Percentiles rank a stretch among this genome's conserved stretches.
phyloP scores from a whole-genome alignment of 306 rosid species.

The Senna siamea region DNA sequence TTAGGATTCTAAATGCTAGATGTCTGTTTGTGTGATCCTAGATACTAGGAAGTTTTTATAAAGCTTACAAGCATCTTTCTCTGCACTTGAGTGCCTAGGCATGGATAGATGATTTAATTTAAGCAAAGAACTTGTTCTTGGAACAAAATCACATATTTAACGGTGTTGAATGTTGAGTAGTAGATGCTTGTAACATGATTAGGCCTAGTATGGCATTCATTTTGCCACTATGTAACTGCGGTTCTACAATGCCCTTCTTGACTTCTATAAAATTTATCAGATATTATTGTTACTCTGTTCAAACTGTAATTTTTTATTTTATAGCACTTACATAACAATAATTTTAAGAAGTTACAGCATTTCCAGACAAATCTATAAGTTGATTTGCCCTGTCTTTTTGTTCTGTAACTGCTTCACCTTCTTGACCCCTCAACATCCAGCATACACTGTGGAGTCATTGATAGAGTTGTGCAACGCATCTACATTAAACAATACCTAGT shows the following conservation, averaged over 20 bases:
- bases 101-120: slow-evolving; percentile 22
- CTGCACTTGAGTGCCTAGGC: neutral
- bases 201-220: neutral
- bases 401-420: neutral
- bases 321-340: too few relatives aligned
- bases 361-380: too few relatives aligned
- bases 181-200: slow-evolving; percentile 15
- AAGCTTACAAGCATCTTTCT: slow-evolving; percentile 29
- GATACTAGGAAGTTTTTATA: slow-evolving; percentile 1
- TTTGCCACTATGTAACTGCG: neutral
- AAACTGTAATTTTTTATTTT: too few relatives aligned
- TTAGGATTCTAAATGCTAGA: slow-evolving; percentile 37
- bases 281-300: too few relatives aligned
- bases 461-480: too few relatives aligned
- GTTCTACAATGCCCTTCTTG: neutral
- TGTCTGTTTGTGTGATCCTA: slow-evolving; percentile 5
- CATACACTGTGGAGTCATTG: too few relatives aligned
- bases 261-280: too few relatives aligned
- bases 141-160: neutral
- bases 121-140: slow-evolving; percentile 14
- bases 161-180: neutral
- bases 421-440: neutral
- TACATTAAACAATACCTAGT: neutral
- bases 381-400: neutral
- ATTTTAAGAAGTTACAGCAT: too few relatives aligned